Evolutionary conservation across 805 yeast genomes (phyloP).

Genomic region (Phaffomyces opuntiae): DNA sequence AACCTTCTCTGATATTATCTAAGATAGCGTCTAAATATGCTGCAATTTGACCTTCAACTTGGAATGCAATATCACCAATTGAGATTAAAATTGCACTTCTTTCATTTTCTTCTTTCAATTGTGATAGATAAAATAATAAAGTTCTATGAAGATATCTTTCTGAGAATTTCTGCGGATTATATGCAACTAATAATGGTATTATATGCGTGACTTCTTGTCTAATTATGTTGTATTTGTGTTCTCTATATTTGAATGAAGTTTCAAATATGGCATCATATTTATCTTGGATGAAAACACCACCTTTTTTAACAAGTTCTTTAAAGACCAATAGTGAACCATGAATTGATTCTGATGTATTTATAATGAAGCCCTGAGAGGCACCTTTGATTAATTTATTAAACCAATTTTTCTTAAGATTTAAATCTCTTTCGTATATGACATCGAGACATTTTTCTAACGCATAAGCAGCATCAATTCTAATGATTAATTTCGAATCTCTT

Average conservation of each 20-base stretch:
- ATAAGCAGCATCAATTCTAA: constrained; percentile 78
- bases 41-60: constrained; percentile 77
- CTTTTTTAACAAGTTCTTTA: constrained; percentile 65
- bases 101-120: constrained; percentile 70
- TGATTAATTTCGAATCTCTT: constrained; percentile 66
- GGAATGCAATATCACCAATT: constrained; percentile 72
- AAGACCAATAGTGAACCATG: constrained; percentile 84
- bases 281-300: constrained; percentile 64
- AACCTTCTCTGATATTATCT: constrained; percentile 74
- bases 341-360: constrained; percentile 55
- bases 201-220: constrained; percentile 81
- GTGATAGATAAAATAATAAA: constrained; percentile 67
- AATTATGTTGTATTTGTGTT: constrained; percentile 67
- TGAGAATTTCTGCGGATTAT: constrained; percentile 68
- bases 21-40: constrained; percentile 85
- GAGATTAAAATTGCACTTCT: constrained; percentile 69
- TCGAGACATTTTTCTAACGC: constrained; percentile 72
- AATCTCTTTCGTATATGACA: constrained; percentile 75
- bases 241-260: constrained; percentile 64
- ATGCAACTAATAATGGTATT: constrained; percentile 76
- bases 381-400: constrained; percentile 61
- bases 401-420: constrained; percentile 66
- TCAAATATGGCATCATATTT: constrained; percentile 75
- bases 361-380: constrained; percentile 52
- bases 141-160: constrained; percentile 76